phyloP scores from a whole-genome alignment of 495 filamentous ascomycete genomes.

The Cudoniella acicularis region DNA sequence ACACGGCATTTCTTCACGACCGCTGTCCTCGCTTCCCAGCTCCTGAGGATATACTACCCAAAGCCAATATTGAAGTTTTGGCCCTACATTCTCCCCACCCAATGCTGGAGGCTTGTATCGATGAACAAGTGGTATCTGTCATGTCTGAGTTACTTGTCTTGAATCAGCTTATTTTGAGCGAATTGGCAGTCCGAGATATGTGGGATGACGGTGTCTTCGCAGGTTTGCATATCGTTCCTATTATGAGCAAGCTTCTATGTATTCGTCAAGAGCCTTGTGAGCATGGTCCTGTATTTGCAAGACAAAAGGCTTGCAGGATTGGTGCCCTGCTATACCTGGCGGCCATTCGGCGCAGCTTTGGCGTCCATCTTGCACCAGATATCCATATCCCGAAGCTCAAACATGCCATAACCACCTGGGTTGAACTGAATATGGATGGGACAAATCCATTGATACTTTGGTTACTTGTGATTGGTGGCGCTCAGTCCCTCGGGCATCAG shows the following conservation, averaged over 20 bases:
- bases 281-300: background rate
- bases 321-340: constrained; percentile 4
- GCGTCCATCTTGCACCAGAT: background rate
- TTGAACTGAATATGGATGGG: background rate
- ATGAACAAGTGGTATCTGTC: background rate
- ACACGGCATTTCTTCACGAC: background rate
- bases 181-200: background rate
- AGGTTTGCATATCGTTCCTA: constrained; percentile 4
- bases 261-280: background rate
- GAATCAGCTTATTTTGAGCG: background rate
- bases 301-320: background rate
- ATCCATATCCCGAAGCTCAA: constrained; percentile 5
- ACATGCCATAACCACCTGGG: background rate
- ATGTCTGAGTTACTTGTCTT: background rate
- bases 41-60: constrained; percentile 6
- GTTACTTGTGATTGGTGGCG: constrained; percentile 10
- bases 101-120: background rate
- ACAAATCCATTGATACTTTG: constrained; percentile 2
- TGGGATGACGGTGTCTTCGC: constrained; percentile 14
- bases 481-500: background rate
- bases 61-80: too few relatives aligned
- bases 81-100: background rate
- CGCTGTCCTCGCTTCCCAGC: constrained; percentile 6
- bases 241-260: constrained; percentile 5
- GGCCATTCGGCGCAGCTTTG: background rate